Conservation (phyloP, 192 early-diverging fungal genomes). For the Obelidium mucronatum region DNA sequence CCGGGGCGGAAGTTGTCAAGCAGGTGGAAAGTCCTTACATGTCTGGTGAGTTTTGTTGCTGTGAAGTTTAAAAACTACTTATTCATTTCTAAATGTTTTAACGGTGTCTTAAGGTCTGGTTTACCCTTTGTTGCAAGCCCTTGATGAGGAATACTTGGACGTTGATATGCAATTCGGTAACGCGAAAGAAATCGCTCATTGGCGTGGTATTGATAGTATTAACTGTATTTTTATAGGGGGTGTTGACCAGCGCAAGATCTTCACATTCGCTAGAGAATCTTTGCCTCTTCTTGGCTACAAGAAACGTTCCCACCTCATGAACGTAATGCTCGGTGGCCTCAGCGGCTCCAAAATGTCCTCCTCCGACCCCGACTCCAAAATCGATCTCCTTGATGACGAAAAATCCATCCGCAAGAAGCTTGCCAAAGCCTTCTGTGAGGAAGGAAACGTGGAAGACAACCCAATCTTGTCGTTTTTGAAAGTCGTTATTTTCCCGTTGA, state of each 20-base stretch:
- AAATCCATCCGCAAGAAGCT: slow-evolving; percentile 85
- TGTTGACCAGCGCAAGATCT: slow-evolving; percentile 99
- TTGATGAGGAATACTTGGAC: slow-evolving; percentile 96
- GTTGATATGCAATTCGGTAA: slow-evolving; percentile 84
- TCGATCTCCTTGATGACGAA: slow-evolving; percentile 90
- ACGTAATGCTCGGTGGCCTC: slow-evolving; percentile 95
- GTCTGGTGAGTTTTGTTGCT: slow-evolving; percentile 60
- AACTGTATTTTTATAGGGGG: slow-evolving; percentile 75
- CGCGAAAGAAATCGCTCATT: neutral
- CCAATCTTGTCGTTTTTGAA: slow-evolving; percentile 92
- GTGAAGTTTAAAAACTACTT: too few relatives aligned
- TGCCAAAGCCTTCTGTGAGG: slow-evolving; percentile 96
- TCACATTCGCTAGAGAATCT: slow-evolving; percentile 96
- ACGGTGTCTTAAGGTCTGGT: slow-evolving; percentile 64
- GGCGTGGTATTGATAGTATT: neutral
- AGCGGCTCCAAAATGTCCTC: slow-evolving; percentile 89
- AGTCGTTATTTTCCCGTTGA: slow-evolving; percentile 88
- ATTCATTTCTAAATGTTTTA: neutral
- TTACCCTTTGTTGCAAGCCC: slow-evolving; percentile 96
- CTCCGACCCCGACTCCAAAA: slow-evolving; percentile 96
- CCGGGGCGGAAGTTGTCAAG: slow-evolving; percentile 98
- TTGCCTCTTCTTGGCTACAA: slow-evolving; percentile 92
- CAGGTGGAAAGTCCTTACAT: slow-evolving; percentile 87
- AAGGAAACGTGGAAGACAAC: slow-evolving; percentile 91
- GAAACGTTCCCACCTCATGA: slow-evolving; percentile 98